Evolutionary conservation across 2,329 filamentous ascomycete genomes (phyloP).

Genomic region (Sordariomycetes sp.): DNA sequence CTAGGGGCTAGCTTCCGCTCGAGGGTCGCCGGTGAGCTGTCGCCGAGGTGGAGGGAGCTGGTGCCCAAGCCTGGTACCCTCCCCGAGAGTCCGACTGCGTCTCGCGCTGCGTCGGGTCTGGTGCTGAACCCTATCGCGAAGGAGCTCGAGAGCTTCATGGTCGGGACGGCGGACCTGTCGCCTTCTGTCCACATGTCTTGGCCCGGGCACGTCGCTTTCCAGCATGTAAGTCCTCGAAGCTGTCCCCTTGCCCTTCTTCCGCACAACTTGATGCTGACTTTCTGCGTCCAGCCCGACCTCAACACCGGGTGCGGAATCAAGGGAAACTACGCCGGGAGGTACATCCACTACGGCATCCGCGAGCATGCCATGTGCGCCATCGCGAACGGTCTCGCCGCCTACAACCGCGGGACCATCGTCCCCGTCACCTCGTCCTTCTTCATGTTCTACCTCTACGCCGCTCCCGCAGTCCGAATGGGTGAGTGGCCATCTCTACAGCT

Average conservation of each 20-base stretch:
- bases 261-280: neutral
- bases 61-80: conserved; percentile 77
- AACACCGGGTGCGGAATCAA: conserved; percentile 22
- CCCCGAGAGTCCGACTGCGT: conserved; percentile 65
- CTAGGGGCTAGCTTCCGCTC: conserved; percentile 73
- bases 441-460: conserved; percentile 98
- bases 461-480: conserved; percentile 90
- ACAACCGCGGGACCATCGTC: conserved; percentile 75
- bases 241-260: conserved; percentile 45
- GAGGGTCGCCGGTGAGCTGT: conserved; percentile 69
- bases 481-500: conserved; percentile 45
- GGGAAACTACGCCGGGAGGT: conserved; percentile 82
- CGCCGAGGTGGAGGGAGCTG: conserved; percentile 90
- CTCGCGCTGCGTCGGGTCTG: conserved; percentile 90
- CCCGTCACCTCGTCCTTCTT: conserved; percentile 94
- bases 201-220: conserved; percentile 96
- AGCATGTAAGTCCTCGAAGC: conserved; percentile 74
- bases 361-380: conserved; percentile 88
- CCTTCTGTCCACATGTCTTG: conserved; percentile 97
- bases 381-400: conserved; percentile 90
- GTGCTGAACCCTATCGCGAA: conserved; percentile 81
- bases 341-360: conserved; percentile 84
- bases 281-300: conserved; percentile 17
- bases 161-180: conserved; percentile 94
- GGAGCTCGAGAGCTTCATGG: conserved; percentile 77